Evolutionary conservation across 768 basidiomycete species (phyloP).

Genomic region (Kwoniella mangroviensis): DNA sequence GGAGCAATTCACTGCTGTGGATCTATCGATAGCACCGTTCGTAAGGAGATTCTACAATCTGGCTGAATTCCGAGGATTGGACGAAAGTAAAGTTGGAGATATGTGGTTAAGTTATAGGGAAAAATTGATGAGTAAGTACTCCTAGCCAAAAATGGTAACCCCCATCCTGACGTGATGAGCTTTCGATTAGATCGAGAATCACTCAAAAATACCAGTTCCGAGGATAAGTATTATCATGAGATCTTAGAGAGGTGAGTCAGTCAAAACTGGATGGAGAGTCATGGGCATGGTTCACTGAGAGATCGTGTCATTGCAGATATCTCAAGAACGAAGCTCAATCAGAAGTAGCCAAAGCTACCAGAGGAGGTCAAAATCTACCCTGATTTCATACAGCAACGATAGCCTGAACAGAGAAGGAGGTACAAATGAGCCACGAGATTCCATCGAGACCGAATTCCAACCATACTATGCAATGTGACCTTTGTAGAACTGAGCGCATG

Average conservation of each 20-base stretch:
- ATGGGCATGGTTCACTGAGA: no score
- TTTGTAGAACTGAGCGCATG: not conserved
- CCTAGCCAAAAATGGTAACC: constrained; percentile 47
- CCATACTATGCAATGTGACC: no score
- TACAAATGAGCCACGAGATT: not conserved
- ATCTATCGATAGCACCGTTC: constrained; percentile 69
- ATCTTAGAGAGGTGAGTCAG: constrained; percentile 51
- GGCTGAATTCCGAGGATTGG: constrained; percentile 63
- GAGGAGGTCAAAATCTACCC: constrained; percentile 61
- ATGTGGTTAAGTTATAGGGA: constrained; percentile 63
- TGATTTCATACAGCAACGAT: constrained; percentile 6
- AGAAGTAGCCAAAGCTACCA: constrained; percentile 64
- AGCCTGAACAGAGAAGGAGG: not conserved
- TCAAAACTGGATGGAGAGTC: not conserved
- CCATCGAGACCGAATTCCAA: no score
- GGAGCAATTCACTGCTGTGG: constrained; percentile 64
- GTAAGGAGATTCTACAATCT: constrained; percentile 68
- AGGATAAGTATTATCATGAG: constrained; percentile 61
- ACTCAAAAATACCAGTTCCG: constrained; percentile 30
- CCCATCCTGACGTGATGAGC: not conserved
- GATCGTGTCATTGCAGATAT: constrained; percentile 58
- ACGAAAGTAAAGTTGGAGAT: constrained; percentile 60
- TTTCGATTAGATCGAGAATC: constrained; percentile 25
- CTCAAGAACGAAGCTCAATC: constrained; percentile 66
- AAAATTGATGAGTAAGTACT: constrained; percentile 60